Base-by-base conservation (phyloP, 2,329 filamentous ascomycete genomes). In the Colletotrichum cereale region DNA sequence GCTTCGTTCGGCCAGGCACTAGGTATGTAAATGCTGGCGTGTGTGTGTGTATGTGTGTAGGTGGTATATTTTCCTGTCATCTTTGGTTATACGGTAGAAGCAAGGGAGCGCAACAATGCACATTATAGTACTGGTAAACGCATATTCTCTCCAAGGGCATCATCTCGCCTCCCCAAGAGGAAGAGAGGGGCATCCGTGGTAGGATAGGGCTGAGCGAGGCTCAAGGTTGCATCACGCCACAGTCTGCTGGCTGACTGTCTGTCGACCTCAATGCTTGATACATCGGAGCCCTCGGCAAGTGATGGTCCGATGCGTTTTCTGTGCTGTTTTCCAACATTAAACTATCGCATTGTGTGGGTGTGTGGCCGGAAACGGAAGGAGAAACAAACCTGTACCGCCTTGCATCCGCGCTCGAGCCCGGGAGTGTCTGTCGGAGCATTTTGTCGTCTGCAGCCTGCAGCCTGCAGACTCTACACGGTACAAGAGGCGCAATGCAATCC, bases 381-480 rank as follows among this genome's bases (percentile, higher is more conserved):
- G 10, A 24, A 2, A n/a, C 44, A n/a, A n/a, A 5, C 21, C 21
- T 12, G 1, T 10, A 2, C 2, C 61, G 42, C n/a, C 24, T 63
- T 34, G 38, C 66, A 63, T 57, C 58, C 48, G 66, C 34, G 50
- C 42, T 64, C 61, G 44, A 50, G 14, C 55, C 53, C 53, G 29
- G 26, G n/a, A 8, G 5, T n/a, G 66, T 42, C 60, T 42, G 60
- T 34, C 61, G 34, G 42, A 44, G 52, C n/a, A 31, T 29, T 36
- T 21, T 12, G 21, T 26, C 18, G 58, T 11, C 31, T 56, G 53
- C 34, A 16, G 21, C 50, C 29, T 50, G 21, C n/a, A 47, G 18
- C 18, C 18, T 21, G 4, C 2, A n/a, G 8, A 10, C 0, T 8
- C 26, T 31, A 21, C 12, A 18, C 16, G 21, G 21, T 44, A 44